Base-by-base conservation (phyloP, 768 basidiomycete genomes). In the Pisolithus sp. region DNA sequence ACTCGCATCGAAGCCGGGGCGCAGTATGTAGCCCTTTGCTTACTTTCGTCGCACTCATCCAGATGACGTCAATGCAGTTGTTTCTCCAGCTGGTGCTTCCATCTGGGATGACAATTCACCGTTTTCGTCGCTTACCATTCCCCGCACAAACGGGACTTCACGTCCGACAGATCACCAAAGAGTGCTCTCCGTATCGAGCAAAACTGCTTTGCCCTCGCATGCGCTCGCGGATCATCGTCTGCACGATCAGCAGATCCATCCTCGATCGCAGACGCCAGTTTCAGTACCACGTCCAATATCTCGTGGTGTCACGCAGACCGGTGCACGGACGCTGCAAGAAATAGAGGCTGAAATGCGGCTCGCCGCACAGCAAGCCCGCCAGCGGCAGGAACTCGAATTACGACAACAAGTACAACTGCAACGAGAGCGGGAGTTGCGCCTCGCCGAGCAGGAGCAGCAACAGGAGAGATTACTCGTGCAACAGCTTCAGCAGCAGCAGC, bases 321-420 rank as follows among this genome's bases (percentile, higher is more conserved):
- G 75, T 34, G 73, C 76, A 9, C 81, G 82, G 18, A 90, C 88
- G 0, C 63, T 92, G 24, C 83, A 88, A 57, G 90, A 93, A 57
- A 84, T 93, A 53, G 90, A 93, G 61, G 79, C 82, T 3, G 90
- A 93, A 66, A 89, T 91, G 86, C 76, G 76, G n/a, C 76, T 77
- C 7, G 77, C 75, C 21, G 80, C 80, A 26, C 75, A 79, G 48
- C 75, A 79, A 53, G 64, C 67, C 9, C 66, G 72, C 24, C 57
- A 68, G 56, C 57, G 68, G 6, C 71, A 73, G 49, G 69, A 73
- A 41, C 62, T 71, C 24, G 73, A 77, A 52, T 74, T 75, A 48
- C 72, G 73, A 23, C 59, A 67, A 23, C 57, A 69, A 18, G 4
- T 47, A n/a, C 46, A 47, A 24, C 65, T 76, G 54, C 74, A 77